Conservation (phyloP, 768 basidiomycete genomes). For the Trametes villosa region DNA sequence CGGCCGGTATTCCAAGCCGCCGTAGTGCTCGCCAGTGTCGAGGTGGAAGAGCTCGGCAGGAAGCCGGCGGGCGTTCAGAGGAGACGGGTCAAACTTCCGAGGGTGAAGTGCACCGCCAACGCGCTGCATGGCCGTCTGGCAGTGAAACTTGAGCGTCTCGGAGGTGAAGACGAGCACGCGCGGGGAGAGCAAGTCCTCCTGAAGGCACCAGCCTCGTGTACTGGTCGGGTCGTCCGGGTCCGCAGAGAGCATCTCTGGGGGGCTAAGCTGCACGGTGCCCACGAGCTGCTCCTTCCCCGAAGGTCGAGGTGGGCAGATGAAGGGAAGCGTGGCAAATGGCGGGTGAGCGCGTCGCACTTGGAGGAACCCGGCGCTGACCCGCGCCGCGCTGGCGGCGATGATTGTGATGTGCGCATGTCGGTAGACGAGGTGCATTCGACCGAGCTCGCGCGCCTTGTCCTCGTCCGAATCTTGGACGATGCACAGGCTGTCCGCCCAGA, state of each 20-base stretch:
- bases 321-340: conserved; percentile 8
- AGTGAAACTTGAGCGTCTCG: conserved; percentile 16
- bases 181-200: conserved; percentile 14
- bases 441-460: conserved; percentile 12
- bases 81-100: no score
- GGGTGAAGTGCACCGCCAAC: conserved; percentile 6
- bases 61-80: background rate
- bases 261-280: conserved; percentile 1
- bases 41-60: background rate
- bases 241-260: no score
- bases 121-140: conserved; percentile 7
- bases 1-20: no score
- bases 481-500: conserved; percentile 22
- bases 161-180: conserved; percentile 10
- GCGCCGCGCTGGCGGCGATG: conserved; percentile 13
- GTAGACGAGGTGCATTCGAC: conserved; percentile 2
- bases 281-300: no score
- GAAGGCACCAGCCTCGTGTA: conserved; percentile 17
- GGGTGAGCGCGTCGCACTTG: conserved; percentile 2
- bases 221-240: conserved; percentile 3
- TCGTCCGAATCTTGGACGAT: conserved; percentile 17
- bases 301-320: background rate
- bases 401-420: conserved; percentile 15
- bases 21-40: background rate
- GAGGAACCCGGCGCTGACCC: conserved; percentile 8